A percentile compares a stretch with the other conserved stretches of the same genome.
Conservation (phyloP, 305 asterid genomes). For the Caryopteris hybrid region DNA sequence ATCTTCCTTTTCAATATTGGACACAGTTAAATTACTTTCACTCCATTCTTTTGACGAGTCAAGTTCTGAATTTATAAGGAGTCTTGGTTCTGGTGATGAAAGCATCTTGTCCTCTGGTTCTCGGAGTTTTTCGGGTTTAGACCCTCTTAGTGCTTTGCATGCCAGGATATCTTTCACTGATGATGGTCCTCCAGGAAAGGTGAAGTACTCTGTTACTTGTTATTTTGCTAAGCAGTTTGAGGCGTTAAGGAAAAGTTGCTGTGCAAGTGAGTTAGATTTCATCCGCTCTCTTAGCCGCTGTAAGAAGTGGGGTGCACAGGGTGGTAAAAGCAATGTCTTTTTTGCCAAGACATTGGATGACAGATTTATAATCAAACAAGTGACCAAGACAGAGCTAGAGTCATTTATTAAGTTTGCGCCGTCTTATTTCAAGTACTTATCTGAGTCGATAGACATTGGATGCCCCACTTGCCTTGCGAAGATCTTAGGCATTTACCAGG, state of each 20-base stretch:
- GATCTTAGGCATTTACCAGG: conserved; percentile 93
- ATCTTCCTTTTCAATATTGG: conserved; percentile 51
- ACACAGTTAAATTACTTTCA: conserved; percentile 47
- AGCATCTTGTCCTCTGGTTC: conserved; percentile 42
- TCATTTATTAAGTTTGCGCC: conserved; percentile 78
- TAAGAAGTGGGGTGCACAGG: conserved; percentile 95
- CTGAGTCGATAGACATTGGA: conserved; percentile 61
- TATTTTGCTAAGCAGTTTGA: conserved; percentile 74
- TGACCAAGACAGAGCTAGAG: conserved; percentile 80
- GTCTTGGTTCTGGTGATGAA: conserved; percentile 42
- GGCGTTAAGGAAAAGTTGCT: conserved; percentile 58
- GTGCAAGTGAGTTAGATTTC: conserved; percentile 64
- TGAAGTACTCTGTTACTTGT: conserved; percentile 71
- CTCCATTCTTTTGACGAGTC: conserved; percentile 57
- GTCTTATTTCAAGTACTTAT: conserved; percentile 67
- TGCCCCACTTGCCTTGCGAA: conserved; percentile 90
- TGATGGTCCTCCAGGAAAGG: conserved; percentile 72
- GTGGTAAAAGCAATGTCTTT: conserved; percentile 87
- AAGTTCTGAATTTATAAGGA: conserved; percentile 41
- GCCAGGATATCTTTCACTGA: conserved; percentile 58
- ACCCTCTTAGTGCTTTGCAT: conserved; percentile 51
- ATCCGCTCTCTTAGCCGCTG: conserved; percentile 85
- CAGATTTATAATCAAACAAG: conserved; percentile 86
- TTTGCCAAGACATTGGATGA: conserved; percentile 87
- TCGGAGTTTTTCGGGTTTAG: conserved; percentile 48